Evolutionary conservation across 202 grass and related monocot species (phyloP).

Genomic region (Brachypodium distachyon): DNA sequence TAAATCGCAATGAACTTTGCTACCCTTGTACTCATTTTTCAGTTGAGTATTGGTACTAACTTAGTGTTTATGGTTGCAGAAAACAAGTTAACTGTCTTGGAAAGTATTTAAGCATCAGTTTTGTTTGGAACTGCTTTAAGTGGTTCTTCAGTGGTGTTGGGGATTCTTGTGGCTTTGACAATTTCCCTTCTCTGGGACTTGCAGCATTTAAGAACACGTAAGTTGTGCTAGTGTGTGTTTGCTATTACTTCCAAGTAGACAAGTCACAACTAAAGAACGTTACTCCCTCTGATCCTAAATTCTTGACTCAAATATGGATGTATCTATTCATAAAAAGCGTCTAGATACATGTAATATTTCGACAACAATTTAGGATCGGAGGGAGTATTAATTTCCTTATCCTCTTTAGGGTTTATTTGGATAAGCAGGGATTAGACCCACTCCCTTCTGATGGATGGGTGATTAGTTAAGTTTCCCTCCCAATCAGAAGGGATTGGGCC

Average conservation of each 20-base stretch:
- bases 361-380: too few species aligned
- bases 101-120: constrained; percentile 88
- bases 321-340: too few species aligned
- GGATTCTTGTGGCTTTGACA: constrained; percentile 79
- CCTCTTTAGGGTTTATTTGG: not conserved
- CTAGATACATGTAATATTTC: too few species aligned
- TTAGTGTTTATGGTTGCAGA: constrained; percentile 29
- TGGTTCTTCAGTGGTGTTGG: constrained; percentile 93
- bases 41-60: not conserved
- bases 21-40: not conserved
- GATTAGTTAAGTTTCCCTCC: too few species aligned
- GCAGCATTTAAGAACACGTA: constrained; percentile 78
- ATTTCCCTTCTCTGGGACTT: constrained; percentile 76
- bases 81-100: constrained; percentile 85
- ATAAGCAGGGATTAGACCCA: too few species aligned
- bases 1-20: not conserved
- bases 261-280: not conserved
- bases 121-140: constrained; percentile 87
- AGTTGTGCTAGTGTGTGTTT: constrained; percentile 12
- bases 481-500: too few species aligned
- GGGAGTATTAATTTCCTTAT: not conserved
- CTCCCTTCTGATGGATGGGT: too few species aligned
- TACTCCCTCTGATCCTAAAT: too few species aligned
- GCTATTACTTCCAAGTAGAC: not conserved
- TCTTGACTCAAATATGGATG: too few species aligned